phyloP scores from a whole-genome alignment of 1,284 basidiomycete genomes.

The Cutaneotrichosporon sp. region DNA sequence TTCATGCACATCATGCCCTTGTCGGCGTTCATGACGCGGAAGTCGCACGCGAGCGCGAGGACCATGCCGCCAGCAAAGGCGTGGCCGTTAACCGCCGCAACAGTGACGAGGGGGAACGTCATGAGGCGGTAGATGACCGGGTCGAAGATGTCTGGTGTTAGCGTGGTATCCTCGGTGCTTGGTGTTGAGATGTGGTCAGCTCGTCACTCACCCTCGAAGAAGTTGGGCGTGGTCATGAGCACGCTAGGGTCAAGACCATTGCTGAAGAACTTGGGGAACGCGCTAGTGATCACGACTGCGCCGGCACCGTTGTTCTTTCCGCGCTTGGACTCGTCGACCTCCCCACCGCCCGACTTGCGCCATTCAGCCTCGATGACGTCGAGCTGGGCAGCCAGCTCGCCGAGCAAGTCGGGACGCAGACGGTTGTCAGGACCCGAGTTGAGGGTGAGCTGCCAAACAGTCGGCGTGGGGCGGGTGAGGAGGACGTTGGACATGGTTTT shows the following conservation, averaged over 20 bases:
- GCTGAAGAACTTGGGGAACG: constrained; percentile 83
- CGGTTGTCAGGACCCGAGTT: constrained; percentile 51
- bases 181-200: too few species aligned
- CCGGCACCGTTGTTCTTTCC: constrained; percentile 57
- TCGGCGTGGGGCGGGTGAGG: constrained; percentile 37
- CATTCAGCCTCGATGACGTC: constrained; percentile 76
- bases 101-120: constrained; percentile 59
- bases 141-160: constrained; percentile 48
- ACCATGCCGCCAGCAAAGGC: constrained; percentile 82
- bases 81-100: constrained; percentile 89
- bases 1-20: constrained; percentile 90
- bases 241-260: constrained; percentile 71
- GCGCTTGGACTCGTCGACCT: constrained; percentile 42
- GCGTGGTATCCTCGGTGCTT: neutral
- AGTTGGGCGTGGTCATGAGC: constrained; percentile 62
- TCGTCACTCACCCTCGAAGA: constrained; percentile 66
- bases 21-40: constrained; percentile 81
- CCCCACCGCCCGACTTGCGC: constrained; percentile 59
- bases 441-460: constrained; percentile 47
- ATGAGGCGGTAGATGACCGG: constrained; percentile 48
- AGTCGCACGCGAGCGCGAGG: constrained; percentile 79
- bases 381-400: constrained; percentile 57
- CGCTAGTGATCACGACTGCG: constrained; percentile 70
- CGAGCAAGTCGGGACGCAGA: constrained; percentile 44
- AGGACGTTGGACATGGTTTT: constrained; percentile 9